Evolutionary conservation across 1,139 yeast species (phyloP), one percentile per base, ranked within the genome.

Genomic region (Hemisphaericaspora subhashii): DNA sequence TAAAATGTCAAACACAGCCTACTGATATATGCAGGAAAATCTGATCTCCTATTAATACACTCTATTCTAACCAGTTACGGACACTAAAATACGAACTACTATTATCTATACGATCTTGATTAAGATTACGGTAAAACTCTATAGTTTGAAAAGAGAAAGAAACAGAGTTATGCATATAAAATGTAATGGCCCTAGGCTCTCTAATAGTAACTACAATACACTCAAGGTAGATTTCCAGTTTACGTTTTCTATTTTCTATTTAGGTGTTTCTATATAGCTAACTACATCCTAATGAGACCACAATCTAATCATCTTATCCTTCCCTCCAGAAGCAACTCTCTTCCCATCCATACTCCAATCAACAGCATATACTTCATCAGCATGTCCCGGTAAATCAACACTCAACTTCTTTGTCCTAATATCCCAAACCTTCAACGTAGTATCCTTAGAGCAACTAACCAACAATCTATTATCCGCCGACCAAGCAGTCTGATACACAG

Each of bases 401-500:
- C 81, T 76, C 45, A 92, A 69, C 58, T 92, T 90, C 47, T 85
- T 75, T 3, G 96, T 86, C 52, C 86, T 75, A 22, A 92, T 81
- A 59, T 92, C 98, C 99, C 99, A 92, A 2, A 92, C 96, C 63
- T 92, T 92, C 55, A 94, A 74, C 0, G 99, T 94, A 2, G 98
- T 90, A 60, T 92, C 99, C 60, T 92, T 92, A 16, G 97, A 89
- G 57, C 96, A 86, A 55, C 96, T 85, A 6, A 90, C 98, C 42
- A 92, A 69, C 34, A 92, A 68, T 48, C 98, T 72, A 59, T 92
- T 86, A 58, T 92, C 99, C 2, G 96, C 84, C 3, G 97, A 88
- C 99, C 99, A 92, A 0, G 98, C 89, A n/a, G 96, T 89, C 64
- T 90, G 98, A 59, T 92, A 92, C 0, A 92, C 98, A 3, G 98